Conservation (phyloP, 768 basidiomycete genomes). For the Serendipita sp. region DNA sequence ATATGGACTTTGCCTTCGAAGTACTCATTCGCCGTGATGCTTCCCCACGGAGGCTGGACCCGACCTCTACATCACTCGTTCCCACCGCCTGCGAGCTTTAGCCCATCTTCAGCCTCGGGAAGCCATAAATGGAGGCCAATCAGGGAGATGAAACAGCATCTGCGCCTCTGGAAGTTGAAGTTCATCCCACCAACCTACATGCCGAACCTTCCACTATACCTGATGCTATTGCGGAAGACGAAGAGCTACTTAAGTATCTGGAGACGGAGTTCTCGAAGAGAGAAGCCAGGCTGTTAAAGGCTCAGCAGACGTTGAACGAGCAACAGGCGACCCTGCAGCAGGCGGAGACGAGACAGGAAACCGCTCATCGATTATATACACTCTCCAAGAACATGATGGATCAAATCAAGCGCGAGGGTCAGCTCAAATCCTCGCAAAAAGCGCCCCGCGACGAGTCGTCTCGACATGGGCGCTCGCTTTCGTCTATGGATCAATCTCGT, state of each 20-base stretch:
- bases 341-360: background rate
- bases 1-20: too few relatives aligned
- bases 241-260: background rate
- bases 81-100: background rate
- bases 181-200: background rate
- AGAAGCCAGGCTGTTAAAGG: background rate
- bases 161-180: background rate
- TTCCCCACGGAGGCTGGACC: background rate
- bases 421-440: background rate
- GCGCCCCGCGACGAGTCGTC: background rate
- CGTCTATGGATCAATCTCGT: constrained; percentile 3
- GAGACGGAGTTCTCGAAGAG: background rate
- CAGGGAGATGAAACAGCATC: background rate
- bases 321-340: background rate
- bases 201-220: background rate
- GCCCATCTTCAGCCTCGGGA: background rate
- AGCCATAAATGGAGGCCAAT: background rate
- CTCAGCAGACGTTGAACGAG: background rate
- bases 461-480: constrained; percentile 4
- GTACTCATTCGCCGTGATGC: too few relatives aligned
- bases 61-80: too few relatives aligned
- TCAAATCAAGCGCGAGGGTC: constrained; percentile 6
- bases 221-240: background rate
- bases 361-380: background rate
- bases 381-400: constrained; percentile 7